These are phyloP conservation scores for Malassezia sp. DNA, from an alignment of 1,284 basidiomycete species.

Conservation along the genomic window DNA sequence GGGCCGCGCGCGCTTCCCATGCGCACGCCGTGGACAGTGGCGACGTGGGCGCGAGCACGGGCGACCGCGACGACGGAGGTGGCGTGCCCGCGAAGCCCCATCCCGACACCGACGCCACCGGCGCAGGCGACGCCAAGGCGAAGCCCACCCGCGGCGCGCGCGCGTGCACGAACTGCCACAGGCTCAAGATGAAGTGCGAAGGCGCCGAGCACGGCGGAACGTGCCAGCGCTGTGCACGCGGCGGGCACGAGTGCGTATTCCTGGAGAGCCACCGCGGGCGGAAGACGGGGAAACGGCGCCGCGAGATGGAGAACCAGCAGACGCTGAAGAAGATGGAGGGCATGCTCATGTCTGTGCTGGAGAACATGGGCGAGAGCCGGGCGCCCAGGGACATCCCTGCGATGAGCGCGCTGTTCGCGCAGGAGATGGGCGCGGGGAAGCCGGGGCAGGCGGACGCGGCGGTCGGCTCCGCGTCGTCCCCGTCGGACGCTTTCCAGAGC, in stretches of 20 bases:
- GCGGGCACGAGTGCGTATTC: constrained; percentile 41
- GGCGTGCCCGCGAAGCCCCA: too few species aligned
- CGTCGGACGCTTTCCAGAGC: not conserved
- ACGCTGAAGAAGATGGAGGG: constrained; percentile 44
- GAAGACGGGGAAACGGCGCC: constrained; percentile 40
- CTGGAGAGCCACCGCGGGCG: constrained; percentile 44
- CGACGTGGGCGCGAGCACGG: too few species aligned
- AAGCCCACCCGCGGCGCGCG: constrained; percentile 50
- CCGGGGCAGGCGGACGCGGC: too few species aligned
- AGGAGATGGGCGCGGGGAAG: constrained; percentile 6
- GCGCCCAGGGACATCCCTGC: not conserved
- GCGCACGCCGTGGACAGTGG: too few species aligned
- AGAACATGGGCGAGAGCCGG: constrained; percentile 20
- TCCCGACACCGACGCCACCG: too few species aligned
- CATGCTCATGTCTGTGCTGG: constrained; percentile 34
- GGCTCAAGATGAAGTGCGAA: constrained; percentile 96
- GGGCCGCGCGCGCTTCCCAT: too few species aligned
- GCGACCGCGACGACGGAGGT: too few species aligned
- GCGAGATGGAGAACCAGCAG: constrained; percentile 38
- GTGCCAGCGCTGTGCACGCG: constrained; percentile 56
- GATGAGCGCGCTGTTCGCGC: not conserved
- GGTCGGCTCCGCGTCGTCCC: too few species aligned
- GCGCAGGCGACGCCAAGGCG: too few species aligned
- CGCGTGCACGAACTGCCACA: constrained; percentile 84
- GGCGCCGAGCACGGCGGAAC: constrained; percentile 81